Conservation (phyloP, 2,329 filamentous ascomycete genomes). For the Xenoacremonium recifei region DNA sequence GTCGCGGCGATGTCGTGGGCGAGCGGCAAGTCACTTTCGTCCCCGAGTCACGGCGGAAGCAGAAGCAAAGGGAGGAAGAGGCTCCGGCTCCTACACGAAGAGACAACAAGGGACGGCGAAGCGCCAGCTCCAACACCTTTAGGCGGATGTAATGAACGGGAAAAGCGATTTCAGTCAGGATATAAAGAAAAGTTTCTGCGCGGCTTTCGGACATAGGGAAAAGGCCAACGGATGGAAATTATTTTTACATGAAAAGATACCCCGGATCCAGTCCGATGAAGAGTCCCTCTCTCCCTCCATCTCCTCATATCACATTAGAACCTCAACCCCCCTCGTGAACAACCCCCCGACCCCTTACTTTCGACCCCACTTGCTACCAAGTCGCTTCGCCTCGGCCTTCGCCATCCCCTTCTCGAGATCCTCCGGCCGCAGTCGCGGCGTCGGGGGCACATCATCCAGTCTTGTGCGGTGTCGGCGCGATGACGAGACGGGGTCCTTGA, state of each 20-base stretch:
- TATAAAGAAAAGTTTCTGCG: slow-evolving; percentile 20
- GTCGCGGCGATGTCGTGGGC: slow-evolving; percentile 52
- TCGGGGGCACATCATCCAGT: slow-evolving; percentile 56
- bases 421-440: slow-evolving; percentile 50
- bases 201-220: slow-evolving; percentile 21
- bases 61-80: slow-evolving; percentile 36
- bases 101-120: slow-evolving; percentile 51
- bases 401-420: slow-evolving; percentile 60
- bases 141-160: slow-evolving; percentile 57
- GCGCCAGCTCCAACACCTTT: slow-evolving; percentile 75
- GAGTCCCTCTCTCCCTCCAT: slow-evolving; percentile 11
- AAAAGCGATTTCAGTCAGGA: slow-evolving; percentile 18
- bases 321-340: not conserved
- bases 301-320: not conserved
- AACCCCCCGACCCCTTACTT: slow-evolving; percentile 7
- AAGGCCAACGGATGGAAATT: slow-evolving; percentile 21
- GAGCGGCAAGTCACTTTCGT: slow-evolving; percentile 73
- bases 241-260: slow-evolving; percentile 31
- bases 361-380: slow-evolving; percentile 25
- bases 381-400: slow-evolving; percentile 35
- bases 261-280: slow-evolving; percentile 28
- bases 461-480: slow-evolving; percentile 39
- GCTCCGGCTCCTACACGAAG: slow-evolving; percentile 32
- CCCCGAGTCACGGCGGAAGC: slow-evolving; percentile 56
- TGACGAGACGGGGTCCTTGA: slow-evolving; percentile 46